A percentile compares a stretch with the other conserved stretches of the same genome.
Evolutionary conservation across 2,329 filamentous ascomycete species (phyloP).

Genomic region (Paraphoma chrysanthemicola): DNA sequence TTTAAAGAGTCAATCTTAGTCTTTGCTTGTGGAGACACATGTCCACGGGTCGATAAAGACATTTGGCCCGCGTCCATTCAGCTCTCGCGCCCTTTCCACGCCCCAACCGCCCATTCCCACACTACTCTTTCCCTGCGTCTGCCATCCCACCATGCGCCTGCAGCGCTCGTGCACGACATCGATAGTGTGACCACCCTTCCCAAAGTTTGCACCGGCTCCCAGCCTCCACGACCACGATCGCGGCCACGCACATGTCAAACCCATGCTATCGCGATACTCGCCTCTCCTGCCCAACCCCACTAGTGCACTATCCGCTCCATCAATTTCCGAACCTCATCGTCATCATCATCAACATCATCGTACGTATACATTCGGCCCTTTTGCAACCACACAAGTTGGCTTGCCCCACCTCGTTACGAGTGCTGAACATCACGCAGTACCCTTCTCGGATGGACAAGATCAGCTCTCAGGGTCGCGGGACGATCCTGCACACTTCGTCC

Average conservation of each 20-base stretch:
- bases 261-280: neutral
- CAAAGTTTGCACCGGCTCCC: neutral
- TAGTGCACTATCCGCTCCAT: neutral
- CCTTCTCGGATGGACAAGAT: constrained; percentile 8
- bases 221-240: neutral
- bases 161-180: constrained; percentile 8
- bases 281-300: neutral
- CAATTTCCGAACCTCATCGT: neutral
- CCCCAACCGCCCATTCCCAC: neutral
- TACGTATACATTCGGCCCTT: constrained; percentile 9
- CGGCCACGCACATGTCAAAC: constrained; percentile 1
- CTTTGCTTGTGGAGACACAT: neutral
- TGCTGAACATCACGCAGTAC: constrained; percentile 8
- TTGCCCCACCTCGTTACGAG: constrained; percentile 1
- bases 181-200: neutral
- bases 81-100: neutral
- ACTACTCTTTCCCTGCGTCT: constrained; percentile 10
- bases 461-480: constrained; percentile 2
- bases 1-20: neutral
- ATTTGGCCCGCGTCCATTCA: neutral
- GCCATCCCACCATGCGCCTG: constrained; percentile 4
- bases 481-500: constrained; percentile 7
- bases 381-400: constrained; percentile 4
- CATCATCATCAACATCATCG: neutral
- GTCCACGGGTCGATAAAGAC: neutral